phyloP scores from a whole-genome alignment of 148 eudicot species.

The Persicaria maculosa region DNA sequence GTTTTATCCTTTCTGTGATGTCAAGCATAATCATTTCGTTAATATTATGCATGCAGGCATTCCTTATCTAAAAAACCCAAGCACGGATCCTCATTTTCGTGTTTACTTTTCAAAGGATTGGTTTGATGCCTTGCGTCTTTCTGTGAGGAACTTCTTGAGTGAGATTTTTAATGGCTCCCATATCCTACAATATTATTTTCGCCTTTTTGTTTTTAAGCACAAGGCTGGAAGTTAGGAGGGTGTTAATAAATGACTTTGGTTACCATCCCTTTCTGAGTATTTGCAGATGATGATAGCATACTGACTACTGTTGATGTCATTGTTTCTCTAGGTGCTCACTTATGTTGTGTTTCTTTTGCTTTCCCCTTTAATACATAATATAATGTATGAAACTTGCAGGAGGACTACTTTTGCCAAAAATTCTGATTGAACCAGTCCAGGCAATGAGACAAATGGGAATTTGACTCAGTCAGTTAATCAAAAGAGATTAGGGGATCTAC shows the following conservation, averaged over 20 bases:
- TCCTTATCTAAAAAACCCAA: constrained; percentile 64
- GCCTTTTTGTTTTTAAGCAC: not conserved
- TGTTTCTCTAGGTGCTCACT: not conserved
- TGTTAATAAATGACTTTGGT: not conserved
- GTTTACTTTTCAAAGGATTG: constrained; percentile 84
- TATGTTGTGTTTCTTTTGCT: not conserved
- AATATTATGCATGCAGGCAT: constrained; percentile 48
- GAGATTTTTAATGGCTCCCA: constrained; percentile 74
- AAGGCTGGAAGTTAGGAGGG: not conserved
- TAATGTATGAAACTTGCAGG: not conserved
- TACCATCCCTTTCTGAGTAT: not conserved
- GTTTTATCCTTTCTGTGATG: constrained; percentile 13
- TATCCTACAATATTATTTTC: constrained; percentile 42
- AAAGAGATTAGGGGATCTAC: not conserved
- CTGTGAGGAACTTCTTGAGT: constrained; percentile 72
- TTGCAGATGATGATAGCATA: not conserved
- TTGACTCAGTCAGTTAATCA: not conserved
- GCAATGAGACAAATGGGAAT: not conserved
- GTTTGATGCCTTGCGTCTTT: constrained; percentile 70
- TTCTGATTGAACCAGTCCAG: constrained; percentile 1
- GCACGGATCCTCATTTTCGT: constrained; percentile 67
- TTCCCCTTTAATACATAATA: not conserved
- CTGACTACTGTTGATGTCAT: not conserved
- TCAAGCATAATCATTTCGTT: constrained; percentile 7
- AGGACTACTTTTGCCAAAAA: not conserved